Evolutionary conservation across 2,329 filamentous ascomycete genomes (phyloP).

Genomic region (Talaromyces sp.): DNA sequence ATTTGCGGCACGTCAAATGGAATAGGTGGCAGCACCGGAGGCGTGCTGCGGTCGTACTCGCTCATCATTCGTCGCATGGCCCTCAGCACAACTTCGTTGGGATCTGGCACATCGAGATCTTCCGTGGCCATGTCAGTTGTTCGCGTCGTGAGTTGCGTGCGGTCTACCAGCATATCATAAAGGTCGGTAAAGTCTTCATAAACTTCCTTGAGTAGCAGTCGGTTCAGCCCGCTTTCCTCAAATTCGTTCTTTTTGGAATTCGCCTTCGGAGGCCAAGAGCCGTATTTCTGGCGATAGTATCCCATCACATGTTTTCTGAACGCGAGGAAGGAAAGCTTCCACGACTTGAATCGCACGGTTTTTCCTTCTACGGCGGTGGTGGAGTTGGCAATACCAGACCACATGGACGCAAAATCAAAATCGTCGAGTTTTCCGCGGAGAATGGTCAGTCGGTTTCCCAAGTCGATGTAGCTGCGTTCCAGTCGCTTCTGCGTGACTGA

Average conservation of each 20-base stretch:
- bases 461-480: slow-evolving; percentile 73
- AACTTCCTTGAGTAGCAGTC: slow-evolving; percentile 71
- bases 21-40: slow-evolving; percentile 83
- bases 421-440: slow-evolving; percentile 70
- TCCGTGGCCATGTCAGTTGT: slow-evolving; percentile 62
- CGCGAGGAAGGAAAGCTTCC: slow-evolving; percentile 67
- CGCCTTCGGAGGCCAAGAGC: slow-evolving; percentile 86
- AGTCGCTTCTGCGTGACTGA: slow-evolving; percentile 69
- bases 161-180: slow-evolving; percentile 84
- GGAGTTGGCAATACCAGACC: slow-evolving; percentile 80
- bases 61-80: slow-evolving; percentile 73
- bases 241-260: slow-evolving; percentile 88
- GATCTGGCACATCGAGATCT: slow-evolving; percentile 41
- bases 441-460: slow-evolving; percentile 64
- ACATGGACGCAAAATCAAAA: slow-evolving; percentile 88
- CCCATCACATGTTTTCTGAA: slow-evolving; percentile 68
- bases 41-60: slow-evolving; percentile 83
- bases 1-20: slow-evolving; percentile 82
- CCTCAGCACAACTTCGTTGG: slow-evolving; percentile 55
- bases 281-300: slow-evolving; percentile 63
- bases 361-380: slow-evolving; percentile 71
- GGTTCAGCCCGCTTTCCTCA: slow-evolving; percentile 78
- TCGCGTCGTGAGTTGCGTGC: slow-evolving; percentile 69
- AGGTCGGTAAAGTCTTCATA: slow-evolving; percentile 81
- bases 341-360: slow-evolving; percentile 73